phyloP scores from a whole-genome alignment of 331 rosid genomes.

The Spiraea crenata region DNA sequence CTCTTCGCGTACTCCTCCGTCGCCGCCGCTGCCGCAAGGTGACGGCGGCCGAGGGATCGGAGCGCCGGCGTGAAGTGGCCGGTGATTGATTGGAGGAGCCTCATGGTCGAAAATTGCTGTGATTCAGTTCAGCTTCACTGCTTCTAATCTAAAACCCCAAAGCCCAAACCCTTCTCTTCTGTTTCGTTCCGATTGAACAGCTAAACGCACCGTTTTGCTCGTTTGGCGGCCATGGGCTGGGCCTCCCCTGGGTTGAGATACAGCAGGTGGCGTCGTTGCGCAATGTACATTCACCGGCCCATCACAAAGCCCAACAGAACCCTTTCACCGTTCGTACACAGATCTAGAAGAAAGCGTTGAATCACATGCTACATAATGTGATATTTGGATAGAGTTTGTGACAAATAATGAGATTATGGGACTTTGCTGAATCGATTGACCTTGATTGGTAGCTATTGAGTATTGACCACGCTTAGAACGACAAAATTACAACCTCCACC shows the following conservation, averaged over 20 bases:
- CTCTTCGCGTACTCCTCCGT: constrained; percentile 58
- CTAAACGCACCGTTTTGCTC: constrained; percentile 9
- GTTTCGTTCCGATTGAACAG: background rate
- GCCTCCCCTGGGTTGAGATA: too few species aligned
- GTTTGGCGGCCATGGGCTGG: too few species aligned
- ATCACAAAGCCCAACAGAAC: background rate
- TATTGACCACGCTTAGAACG: too few species aligned
- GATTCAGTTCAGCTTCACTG: too few species aligned
- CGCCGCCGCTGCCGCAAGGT: constrained; percentile 40
- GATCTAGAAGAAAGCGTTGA: too few species aligned
- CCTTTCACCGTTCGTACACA: too few species aligned
- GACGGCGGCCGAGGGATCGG: constrained; percentile 51
- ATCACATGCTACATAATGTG: too few species aligned
- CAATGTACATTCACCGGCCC: too few species aligned
- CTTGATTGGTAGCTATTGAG: too few species aligned
- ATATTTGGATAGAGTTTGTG: too few species aligned
- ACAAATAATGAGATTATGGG: too few species aligned
- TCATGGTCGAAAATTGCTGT: constrained; percentile 34
- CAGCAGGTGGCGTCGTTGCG: too few species aligned
- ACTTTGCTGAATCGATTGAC: background rate
- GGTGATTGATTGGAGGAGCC: constrained; percentile 52
- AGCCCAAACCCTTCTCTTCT: constrained; percentile 2
- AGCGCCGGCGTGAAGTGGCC: constrained; percentile 37
- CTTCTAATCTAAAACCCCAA: constrained; percentile 1
- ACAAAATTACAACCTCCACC: background rate